A percentile compares a stretch with the other conserved stretches of the same genome.
Evolutionary conservation across 148 eudicot genomes (phyloP).

Genomic region (Talinum fruticosum): DNA sequence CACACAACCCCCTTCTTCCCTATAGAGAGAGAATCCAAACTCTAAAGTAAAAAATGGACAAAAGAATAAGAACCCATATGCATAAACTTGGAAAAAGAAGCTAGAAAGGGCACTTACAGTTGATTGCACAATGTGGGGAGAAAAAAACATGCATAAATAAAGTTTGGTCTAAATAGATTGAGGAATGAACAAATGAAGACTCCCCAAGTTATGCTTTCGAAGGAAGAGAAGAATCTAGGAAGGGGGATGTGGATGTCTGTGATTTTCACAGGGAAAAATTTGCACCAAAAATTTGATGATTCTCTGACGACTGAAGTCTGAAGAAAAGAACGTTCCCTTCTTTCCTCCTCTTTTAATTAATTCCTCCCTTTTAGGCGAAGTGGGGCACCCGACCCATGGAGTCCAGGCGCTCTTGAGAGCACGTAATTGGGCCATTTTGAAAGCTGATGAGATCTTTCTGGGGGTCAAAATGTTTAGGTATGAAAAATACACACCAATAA

Average conservation of each 20-base stretch:
- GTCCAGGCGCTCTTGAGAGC: not conserved
- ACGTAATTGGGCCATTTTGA: not conserved
- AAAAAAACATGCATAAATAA: not conserved
- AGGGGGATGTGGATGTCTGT: not conserved
- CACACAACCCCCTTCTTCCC: not conserved
- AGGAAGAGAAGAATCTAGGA: not conserved
- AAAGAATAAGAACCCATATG: slow-evolving; percentile 13
- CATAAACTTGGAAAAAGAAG: not conserved
- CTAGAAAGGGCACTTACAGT: slow-evolving; percentile 22
- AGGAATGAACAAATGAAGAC: too few species aligned
- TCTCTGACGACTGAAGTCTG: too few species aligned
- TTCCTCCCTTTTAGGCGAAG: too few species aligned
- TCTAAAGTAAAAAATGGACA: not conserved
- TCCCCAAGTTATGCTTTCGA: not conserved
- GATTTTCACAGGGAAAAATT: slow-evolving; percentile 14
- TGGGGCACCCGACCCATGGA: not conserved
- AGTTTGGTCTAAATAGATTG: not conserved
- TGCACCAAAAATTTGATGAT: not conserved
- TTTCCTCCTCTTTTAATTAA: too few species aligned
- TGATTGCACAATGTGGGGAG: slow-evolving; percentile 26
- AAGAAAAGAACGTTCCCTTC: not conserved
- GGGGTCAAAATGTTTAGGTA: not conserved
- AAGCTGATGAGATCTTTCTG: too few species aligned
- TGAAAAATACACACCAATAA: not conserved
- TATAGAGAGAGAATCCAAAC: not conserved